phyloP scores from a whole-genome alignment of 106 monocot species.

The Dendrobium nobile region DNA sequence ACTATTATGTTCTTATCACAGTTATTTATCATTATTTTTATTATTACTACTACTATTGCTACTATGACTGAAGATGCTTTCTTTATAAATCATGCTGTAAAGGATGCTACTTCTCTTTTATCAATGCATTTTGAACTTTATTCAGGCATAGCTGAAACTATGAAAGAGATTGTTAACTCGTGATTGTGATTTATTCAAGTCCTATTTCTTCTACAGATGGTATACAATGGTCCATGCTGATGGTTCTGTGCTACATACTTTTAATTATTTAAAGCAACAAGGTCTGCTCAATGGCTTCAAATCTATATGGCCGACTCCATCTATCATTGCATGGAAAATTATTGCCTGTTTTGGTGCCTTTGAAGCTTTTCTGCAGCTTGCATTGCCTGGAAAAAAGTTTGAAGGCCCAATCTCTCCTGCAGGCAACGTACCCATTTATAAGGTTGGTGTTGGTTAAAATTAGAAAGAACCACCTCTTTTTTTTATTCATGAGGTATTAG shows the following conservation, averaged over 20 bases:
- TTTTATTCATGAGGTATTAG: neutral
- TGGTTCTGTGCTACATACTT: slow-evolving; percentile 69
- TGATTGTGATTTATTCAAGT: neutral
- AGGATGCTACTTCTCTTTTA: neutral
- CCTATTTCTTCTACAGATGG: slow-evolving; percentile 47
- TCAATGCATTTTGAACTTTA: neutral
- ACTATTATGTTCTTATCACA: neutral
- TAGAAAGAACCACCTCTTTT: neutral
- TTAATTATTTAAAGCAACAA: slow-evolving; percentile 51
- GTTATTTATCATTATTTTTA: neutral
- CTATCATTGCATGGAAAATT: slow-evolving; percentile 77
- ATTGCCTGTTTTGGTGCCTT: slow-evolving; percentile 77
- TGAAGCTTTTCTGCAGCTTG: slow-evolving; percentile 87
- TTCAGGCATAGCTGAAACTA: neutral
- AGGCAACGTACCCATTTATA: slow-evolving; percentile 87
- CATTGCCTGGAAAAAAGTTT: slow-evolving; percentile 71
- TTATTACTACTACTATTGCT: neutral
- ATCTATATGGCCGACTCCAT: slow-evolving; percentile 73
- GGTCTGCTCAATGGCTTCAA: slow-evolving; percentile 61
- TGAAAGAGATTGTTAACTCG: neutral
- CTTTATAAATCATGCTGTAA: neutral
- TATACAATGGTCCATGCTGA: slow-evolving; percentile 98
- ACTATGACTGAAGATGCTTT: neutral
- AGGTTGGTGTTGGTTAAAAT: slow-evolving; percentile 39
- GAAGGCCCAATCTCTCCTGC: slow-evolving; percentile 87